Percentiles rank a stretch among this genome's conserved stretches.
These are phyloP conservation scores for Fusarium globosum DNA, from an alignment of 2,329 filamentous ascomycete species.

Conservation along the genomic window DNA sequence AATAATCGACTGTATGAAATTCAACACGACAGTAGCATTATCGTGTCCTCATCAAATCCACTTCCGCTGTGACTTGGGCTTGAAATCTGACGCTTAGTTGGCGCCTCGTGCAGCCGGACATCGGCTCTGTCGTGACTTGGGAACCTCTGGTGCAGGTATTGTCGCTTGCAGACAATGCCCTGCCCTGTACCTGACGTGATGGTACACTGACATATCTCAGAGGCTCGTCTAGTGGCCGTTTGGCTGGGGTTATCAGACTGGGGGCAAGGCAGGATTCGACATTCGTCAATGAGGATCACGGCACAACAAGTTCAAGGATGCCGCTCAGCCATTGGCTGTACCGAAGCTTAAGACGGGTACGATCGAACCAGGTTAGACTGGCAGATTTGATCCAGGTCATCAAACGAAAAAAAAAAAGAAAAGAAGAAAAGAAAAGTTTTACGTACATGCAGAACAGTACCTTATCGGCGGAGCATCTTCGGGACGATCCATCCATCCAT, in stretches of 20 bases:
- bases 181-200: conserved; percentile 32
- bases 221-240: conserved; percentile 43
- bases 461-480: conserved; percentile 45
- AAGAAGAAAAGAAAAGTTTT: conserved; percentile 35
- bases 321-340: conserved; percentile 28
- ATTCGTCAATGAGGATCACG: conserved; percentile 28
- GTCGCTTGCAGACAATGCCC: conserved; percentile 26
- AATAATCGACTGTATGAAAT: conserved; percentile 2
- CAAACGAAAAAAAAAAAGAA: conserved; percentile 20
- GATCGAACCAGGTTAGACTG: conserved; percentile 15
- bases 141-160: conserved; percentile 39
- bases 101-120: conserved; percentile 37
- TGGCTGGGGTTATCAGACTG: conserved; percentile 29
- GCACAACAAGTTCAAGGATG: conserved; percentile 29
- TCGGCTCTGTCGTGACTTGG: conserved; percentile 32
- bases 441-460: conserved; percentile 23
- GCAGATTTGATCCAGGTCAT: conserved; percentile 17
- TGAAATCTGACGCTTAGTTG: conserved; percentile 23
- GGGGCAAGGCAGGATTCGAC: conserved; percentile 31
- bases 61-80: conserved; percentile 25
- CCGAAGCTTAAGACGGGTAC: conserved; percentile 22
- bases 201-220: conserved; percentile 33
- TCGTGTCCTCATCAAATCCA: conserved; percentile 15
- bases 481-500: conserved; percentile 33
- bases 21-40: conserved; percentile 17